A percentile compares a stretch with the other conserved stretches of the same genome.
phyloP scores from a whole-genome alignment of 441 rosid genomes.

The Cnidoscolus chayamansa region DNA sequence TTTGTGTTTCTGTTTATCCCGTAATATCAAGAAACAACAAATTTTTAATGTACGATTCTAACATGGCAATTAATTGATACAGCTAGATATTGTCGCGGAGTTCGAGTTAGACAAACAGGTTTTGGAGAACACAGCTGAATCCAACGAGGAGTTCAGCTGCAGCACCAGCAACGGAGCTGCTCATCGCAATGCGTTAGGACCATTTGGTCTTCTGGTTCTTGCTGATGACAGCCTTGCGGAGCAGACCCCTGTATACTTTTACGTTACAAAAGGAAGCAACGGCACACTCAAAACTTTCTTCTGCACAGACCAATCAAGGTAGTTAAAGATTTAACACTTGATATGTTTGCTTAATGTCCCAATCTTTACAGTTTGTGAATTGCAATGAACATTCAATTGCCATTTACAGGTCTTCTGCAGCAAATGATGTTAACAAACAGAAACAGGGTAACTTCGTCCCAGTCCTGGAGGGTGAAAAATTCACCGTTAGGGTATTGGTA shows the following conservation, averaged over 20 bases:
- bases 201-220: slow-evolving; percentile 69
- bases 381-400: not conserved
- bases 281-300: slow-evolving; percentile 49
- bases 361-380: too few relatives aligned
- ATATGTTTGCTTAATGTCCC: not conserved
- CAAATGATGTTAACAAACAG: slow-evolving; percentile 46
- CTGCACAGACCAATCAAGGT: slow-evolving; percentile 73
- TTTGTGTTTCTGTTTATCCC: too few relatives aligned
- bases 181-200: slow-evolving; percentile 58
- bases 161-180: slow-evolving; percentile 38
- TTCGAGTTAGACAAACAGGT: slow-evolving; percentile 43
- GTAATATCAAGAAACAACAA: not conserved
- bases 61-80: slow-evolving; percentile 14
- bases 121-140: slow-evolving; percentile 28
- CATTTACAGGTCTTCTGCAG: slow-evolving; percentile 48
- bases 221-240: slow-evolving; percentile 57
- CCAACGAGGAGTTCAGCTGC: slow-evolving; percentile 31
- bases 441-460: slow-evolving; percentile 59
- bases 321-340: not conserved
- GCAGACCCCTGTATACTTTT: slow-evolving; percentile 66
- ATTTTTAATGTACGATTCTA: not conserved
- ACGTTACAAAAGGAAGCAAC: slow-evolving; percentile 37
- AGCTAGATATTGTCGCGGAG: slow-evolving; percentile 68
- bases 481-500: slow-evolving; percentile 57
- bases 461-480: slow-evolving; percentile 59